phyloP scores from a whole-genome alignment of 1,284 basidiomycete species.

The Blastosporella zonata region DNA sequence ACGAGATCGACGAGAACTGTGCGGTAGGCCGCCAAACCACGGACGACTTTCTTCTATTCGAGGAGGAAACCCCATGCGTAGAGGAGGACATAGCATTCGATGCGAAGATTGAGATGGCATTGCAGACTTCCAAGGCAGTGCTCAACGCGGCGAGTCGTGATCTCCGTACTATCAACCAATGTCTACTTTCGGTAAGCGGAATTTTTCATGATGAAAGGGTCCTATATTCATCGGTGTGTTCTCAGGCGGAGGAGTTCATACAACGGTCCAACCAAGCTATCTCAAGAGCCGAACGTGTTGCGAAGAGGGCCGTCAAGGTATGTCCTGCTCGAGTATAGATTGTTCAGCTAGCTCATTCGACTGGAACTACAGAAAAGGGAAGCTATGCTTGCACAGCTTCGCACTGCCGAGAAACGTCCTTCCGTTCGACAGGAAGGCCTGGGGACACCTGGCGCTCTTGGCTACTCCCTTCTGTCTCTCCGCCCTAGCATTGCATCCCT shows the following conservation, averaged over 20 bases:
- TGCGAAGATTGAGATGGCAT: slow-evolving; percentile 30
- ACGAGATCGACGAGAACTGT: slow-evolving; percentile 35
- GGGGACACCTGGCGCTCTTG: slow-evolving; percentile 26
- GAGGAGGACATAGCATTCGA: slow-evolving; percentile 24
- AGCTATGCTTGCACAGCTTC: slow-evolving; percentile 33
- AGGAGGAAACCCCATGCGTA: slow-evolving; percentile 2
- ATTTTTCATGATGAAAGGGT: background rate
- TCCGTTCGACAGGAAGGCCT: slow-evolving; percentile 18
- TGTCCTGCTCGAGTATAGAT: slow-evolving; percentile 17
- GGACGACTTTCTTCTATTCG: slow-evolving; percentile 6
- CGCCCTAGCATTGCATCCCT: slow-evolving; percentile 38
- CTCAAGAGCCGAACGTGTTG: slow-evolving; percentile 47
- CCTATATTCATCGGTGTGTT: background rate
- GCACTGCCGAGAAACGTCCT: slow-evolving; percentile 22
- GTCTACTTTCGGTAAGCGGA: slow-evolving; percentile 38
- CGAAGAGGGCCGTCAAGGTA: slow-evolving; percentile 51
- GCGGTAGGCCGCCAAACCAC: slow-evolving; percentile 40
- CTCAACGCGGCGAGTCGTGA: slow-evolving; percentile 53
- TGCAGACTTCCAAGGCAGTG: slow-evolving; percentile 42
- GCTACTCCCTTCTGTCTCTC: slow-evolving; percentile 28
- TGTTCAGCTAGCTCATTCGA: slow-evolving; percentile 5
- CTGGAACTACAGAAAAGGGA: slow-evolving; percentile 33
- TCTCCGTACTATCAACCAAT: slow-evolving; percentile 49
- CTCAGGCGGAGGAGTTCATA: slow-evolving; percentile 52
- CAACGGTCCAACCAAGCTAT: slow-evolving; percentile 49